phyloP scores from a whole-genome alignment of 768 basidiomycete species.

The Fomitopsis serialis region DNA sequence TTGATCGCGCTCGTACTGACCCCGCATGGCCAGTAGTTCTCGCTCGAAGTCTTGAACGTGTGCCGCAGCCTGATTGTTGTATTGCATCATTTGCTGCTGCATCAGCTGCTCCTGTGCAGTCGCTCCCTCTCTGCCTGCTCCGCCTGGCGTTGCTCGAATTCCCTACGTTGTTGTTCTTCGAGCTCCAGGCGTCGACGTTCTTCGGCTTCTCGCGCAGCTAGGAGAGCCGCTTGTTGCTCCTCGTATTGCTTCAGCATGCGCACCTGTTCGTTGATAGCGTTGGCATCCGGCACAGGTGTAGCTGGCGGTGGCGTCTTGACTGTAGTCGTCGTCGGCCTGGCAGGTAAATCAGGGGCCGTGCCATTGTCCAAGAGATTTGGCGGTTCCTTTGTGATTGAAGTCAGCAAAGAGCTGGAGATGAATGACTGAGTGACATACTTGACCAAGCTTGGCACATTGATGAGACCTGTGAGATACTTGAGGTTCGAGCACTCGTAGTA shows the following conservation, averaged over 20 bases:
- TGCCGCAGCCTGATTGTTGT: conserved; percentile 70
- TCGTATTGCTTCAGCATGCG: conserved; percentile 96
- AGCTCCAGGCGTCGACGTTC: conserved; percentile 74
- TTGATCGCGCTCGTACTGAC: conserved; percentile 97
- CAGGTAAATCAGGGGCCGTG: conserved; percentile 80
- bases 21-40: conserved; percentile 87
- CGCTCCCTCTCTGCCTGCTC: conserved; percentile 87
- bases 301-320: conserved; percentile 60
- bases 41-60: conserved; percentile 82
- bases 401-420: not conserved
- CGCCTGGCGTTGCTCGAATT: conserved; percentile 85
- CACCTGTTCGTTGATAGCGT: conserved; percentile 82
- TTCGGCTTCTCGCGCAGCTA: conserved; percentile 75
- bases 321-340: conserved; percentile 57
- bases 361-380: conserved; percentile 89
- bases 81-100: conserved; percentile 78
- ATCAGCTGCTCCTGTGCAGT: conserved; percentile 83
- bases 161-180: conserved; percentile 74
- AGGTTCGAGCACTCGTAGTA: conserved; percentile 99
- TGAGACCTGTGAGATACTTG: conserved; percentile 94
- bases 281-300: conserved; percentile 63
- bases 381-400: conserved; percentile 65
- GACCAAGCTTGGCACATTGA: conserved; percentile 95
- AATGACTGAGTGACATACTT: conserved; percentile 41
- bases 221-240: conserved; percentile 87